Percentiles rank a stretch among this genome's conserved stretches.
phyloP scores from a whole-genome alignment of 305 asterid genomes.

The Nicotiana rustica region DNA sequence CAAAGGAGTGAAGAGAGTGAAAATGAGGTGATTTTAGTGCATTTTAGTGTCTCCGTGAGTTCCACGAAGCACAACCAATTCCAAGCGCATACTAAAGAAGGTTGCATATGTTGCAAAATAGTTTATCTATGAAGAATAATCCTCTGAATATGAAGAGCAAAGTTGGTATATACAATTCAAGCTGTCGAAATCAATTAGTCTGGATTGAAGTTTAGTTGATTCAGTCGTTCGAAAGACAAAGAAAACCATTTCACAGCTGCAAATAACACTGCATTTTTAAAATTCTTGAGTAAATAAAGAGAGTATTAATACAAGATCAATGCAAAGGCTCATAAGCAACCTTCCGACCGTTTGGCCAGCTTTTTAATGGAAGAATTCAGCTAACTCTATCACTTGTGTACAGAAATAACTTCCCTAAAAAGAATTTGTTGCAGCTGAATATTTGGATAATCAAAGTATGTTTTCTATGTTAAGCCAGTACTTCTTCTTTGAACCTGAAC shows the following conservation, averaged over 20 bases:
- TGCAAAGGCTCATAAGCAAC: conserved; percentile 14
- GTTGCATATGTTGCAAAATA: background rate
- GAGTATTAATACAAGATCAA: background rate
- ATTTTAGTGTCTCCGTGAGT: background rate
- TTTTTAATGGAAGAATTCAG: conserved; percentile 23
- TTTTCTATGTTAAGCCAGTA: conserved; percentile 34
- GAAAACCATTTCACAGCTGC: background rate
- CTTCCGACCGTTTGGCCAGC: background rate
- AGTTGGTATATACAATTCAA: background rate
- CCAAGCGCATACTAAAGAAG: background rate
- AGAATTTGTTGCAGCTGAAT: conserved; percentile 25
- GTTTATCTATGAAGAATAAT: background rate
- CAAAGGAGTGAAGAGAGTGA: background rate
- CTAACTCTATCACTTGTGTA: conserved; percentile 28
- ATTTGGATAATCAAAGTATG: conserved; percentile 6
- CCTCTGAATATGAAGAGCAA: background rate
- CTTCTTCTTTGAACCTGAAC: conserved; percentile 57
- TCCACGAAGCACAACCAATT: background rate
- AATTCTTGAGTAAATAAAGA: background rate
- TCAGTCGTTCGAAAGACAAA: conserved; percentile 1
- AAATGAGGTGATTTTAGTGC: background rate
- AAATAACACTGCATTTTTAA: background rate
- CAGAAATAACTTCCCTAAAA: conserved; percentile 25
- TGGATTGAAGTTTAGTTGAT: background rate
- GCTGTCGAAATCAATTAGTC: background rate